These are phyloP conservation scores for Globisporangium spiculum DNA, from an alignment of 352 stramenopile genomes.

Conservation along the genomic window DNA sequence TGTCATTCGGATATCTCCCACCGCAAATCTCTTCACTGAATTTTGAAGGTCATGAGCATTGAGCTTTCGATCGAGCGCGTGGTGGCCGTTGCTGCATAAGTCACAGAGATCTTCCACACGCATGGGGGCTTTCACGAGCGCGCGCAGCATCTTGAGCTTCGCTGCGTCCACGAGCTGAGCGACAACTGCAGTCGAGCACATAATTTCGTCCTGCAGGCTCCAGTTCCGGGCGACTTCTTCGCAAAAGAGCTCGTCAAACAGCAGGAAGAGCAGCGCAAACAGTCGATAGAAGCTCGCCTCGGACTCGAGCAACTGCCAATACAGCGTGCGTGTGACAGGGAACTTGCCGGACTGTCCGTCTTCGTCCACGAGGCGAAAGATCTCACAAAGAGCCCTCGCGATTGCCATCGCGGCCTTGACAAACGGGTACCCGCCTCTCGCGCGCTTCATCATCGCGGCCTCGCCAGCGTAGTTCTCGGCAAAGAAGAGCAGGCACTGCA, in stretches of 20 bases:
- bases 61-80: not conserved
- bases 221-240: conserved; percentile 40
- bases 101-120: conserved; percentile 36
- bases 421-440: conserved; percentile 59
- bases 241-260: conserved; percentile 70
- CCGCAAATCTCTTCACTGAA: not conserved
- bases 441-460: conserved; percentile 60
- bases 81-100: conserved; percentile 39
- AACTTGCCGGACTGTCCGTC: conserved; percentile 38
- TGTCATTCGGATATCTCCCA: not conserved
- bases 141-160: conserved; percentile 33
- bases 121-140: conserved; percentile 46
- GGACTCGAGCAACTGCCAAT: conserved; percentile 58
- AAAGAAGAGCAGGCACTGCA: conserved; percentile 70
- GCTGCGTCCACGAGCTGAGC: conserved; percentile 40
- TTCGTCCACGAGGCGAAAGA: conserved; percentile 45
- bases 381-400: conserved; percentile 44
- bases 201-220: conserved; percentile 28
- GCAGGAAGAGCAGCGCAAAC: conserved; percentile 57
- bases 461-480: conserved; percentile 54
- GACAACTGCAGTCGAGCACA: conserved; percentile 37
- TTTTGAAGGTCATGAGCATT: too few relatives aligned
- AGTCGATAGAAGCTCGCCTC: conserved; percentile 54
- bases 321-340: conserved; percentile 47
- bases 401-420: conserved; percentile 53